Conservation (phyloP, 2,329 filamentous ascomycete genomes). For the Arthrobotrys megalospora region DNA sequence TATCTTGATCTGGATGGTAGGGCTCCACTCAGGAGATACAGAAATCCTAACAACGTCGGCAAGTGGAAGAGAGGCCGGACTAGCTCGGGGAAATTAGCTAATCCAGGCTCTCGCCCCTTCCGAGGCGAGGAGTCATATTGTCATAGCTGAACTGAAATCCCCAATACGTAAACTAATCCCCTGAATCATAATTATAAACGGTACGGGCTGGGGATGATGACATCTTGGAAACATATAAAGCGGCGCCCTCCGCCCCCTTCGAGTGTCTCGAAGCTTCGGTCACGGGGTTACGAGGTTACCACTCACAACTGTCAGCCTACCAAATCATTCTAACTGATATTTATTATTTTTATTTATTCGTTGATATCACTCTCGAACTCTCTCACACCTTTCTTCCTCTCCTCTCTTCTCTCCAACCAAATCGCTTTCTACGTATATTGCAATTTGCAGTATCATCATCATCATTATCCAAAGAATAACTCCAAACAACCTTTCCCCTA, state of each 20-base stretch:
- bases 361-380: slow-evolving; percentile 8
- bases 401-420: background rate
- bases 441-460: background rate
- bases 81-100: slow-evolving; percentile 46
- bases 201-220: background rate
- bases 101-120: slow-evolving; percentile 25
- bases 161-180: slow-evolving; percentile 5
- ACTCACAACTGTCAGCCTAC: slow-evolving; percentile 28
- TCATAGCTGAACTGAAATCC: slow-evolving; percentile 14
- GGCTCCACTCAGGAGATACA: slow-evolving; percentile 22
- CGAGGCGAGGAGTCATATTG: slow-evolving; percentile 27
- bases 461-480: background rate
- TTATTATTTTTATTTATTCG: background rate
- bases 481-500: slow-evolving; percentile 15
- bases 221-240: slow-evolving; percentile 43
- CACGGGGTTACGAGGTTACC: slow-evolving; percentile 29
- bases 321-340: slow-evolving; percentile 15
- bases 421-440: background rate
- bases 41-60: slow-evolving; percentile 16
- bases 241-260: slow-evolving; percentile 36
- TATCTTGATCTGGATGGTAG: slow-evolving; percentile 22
- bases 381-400: slow-evolving; percentile 3
- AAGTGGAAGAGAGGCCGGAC: slow-evolving; percentile 29
- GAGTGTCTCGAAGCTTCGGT: slow-evolving; percentile 33
- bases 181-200: slow-evolving; percentile 3